phyloP scores from a whole-genome alignment of 2,329 filamentous ascomycete species.

The Dothiorella sarmentorum region DNA sequence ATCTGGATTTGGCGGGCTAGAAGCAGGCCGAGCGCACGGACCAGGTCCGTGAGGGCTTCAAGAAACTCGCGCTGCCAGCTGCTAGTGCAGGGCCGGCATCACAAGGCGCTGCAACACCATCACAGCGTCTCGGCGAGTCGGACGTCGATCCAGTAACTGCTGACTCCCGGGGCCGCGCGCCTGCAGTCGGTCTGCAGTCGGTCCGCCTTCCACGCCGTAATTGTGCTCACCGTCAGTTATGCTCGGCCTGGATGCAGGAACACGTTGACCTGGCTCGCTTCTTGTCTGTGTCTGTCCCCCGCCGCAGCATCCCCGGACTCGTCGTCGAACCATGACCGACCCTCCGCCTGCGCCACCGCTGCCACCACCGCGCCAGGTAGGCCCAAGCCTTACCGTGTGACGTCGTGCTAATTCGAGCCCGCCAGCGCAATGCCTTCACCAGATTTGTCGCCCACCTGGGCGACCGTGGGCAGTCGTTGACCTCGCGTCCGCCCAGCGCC shows the following conservation, averaged over 20 bases:
- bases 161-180: constrained; percentile 10
- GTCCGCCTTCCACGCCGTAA: constrained; percentile 13
- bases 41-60: too few species aligned
- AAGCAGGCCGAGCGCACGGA: not conserved
- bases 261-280: not conserved
- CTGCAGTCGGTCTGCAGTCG: constrained; percentile 15
- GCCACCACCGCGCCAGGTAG: constrained; percentile 28
- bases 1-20: too few species aligned
- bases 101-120: constrained; percentile 12
- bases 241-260: constrained; percentile 13
- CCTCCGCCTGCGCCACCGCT: constrained; percentile 33
- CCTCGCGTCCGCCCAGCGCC: constrained; percentile 51
- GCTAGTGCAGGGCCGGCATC: constrained; percentile 10
- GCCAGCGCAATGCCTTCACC: constrained; percentile 41
- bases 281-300: too few species aligned
- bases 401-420: too few species aligned
- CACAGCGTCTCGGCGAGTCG: constrained; percentile 8
- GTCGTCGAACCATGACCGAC: too few species aligned
- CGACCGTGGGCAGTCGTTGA: constrained; percentile 53
- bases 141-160: not conserved
- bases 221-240: constrained; percentile 3
- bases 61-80: not conserved
- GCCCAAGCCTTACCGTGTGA: too few species aligned
- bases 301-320: too few species aligned
- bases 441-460: too few species aligned